Percentiles rank a stretch among this genome's conserved stretches.
Evolutionary conservation across 306 rosid genomes (phyloP).

Genomic region (Morella rubra): DNA sequence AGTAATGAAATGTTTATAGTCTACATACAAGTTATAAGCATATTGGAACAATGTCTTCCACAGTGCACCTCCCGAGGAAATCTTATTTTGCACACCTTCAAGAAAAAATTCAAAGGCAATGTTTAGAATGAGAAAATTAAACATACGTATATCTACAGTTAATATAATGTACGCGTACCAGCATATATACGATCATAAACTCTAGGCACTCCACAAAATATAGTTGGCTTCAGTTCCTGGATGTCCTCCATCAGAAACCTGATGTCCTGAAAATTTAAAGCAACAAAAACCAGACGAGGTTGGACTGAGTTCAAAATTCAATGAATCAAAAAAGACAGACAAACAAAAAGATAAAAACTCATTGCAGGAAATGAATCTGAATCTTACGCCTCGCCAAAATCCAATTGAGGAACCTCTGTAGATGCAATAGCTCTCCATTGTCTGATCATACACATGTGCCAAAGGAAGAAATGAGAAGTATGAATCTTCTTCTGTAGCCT

Average conservation of each 20-base stretch:
- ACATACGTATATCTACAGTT: conserved; percentile 1
- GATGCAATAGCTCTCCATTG: conserved; percentile 79
- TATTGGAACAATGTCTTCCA: conserved; percentile 59
- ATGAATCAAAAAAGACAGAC: not conserved
- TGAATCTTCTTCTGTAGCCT: conserved; percentile 75
- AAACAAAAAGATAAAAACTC: conserved; percentile 1
- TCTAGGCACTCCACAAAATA: conserved; percentile 90
- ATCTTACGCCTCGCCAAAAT: conserved; percentile 86
- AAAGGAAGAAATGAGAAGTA: conserved; percentile 87
- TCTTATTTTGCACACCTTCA: conserved; percentile 58
- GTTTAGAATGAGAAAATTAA: conserved; percentile 17
- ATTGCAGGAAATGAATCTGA: conserved; percentile 8
- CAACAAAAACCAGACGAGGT: conserved; percentile 13
- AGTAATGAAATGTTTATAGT: conserved; percentile 3
- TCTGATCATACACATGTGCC: conserved; percentile 82
- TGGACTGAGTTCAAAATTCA: not conserved
- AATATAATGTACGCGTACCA: conserved; percentile 36
- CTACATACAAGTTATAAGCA: conserved; percentile 76
- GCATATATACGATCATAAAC: conserved; percentile 71
- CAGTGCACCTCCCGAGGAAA: conserved; percentile 66
- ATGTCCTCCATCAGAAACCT: conserved; percentile 82
- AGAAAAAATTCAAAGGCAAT: conserved; percentile 16
- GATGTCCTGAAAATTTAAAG: conserved; percentile 57
- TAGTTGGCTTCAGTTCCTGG: conserved; percentile 71
- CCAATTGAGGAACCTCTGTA: conserved; percentile 76